phyloP scores from a whole-genome alignment of 495 filamentous ascomycete species.

The Trichocladium antarcticum region DNA sequence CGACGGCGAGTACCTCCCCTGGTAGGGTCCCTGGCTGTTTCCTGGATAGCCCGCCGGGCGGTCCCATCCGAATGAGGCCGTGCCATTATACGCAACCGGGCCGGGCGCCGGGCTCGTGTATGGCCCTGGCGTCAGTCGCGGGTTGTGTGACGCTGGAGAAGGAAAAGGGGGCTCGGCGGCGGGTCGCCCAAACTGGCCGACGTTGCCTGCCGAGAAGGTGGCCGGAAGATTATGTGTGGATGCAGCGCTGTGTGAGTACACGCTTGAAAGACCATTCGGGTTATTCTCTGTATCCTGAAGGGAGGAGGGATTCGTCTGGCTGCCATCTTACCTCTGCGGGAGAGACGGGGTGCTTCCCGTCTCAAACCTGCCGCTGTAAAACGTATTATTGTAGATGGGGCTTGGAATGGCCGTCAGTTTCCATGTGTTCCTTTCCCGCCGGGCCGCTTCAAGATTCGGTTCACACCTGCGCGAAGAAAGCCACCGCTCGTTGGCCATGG shows the following conservation, averaged over 20 bases:
- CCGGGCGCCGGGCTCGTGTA: slow-evolving; percentile 22
- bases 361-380: slow-evolving; percentile 22
- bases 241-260: slow-evolving; percentile 29
- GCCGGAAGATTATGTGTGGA: slow-evolving; percentile 31
- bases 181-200: slow-evolving; percentile 16
- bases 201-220: slow-evolving; percentile 12
- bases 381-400: slow-evolving; percentile 32
- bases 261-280: slow-evolving; percentile 28
- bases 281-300: slow-evolving; percentile 33
- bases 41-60: slow-evolving; percentile 11
- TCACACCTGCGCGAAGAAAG: slow-evolving; percentile 39
- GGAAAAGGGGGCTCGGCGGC: slow-evolving; percentile 27
- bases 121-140: slow-evolving; percentile 26
- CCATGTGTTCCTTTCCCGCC: slow-evolving; percentile 13
- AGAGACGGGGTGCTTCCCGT: slow-evolving; percentile 31
- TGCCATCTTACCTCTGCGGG: slow-evolving; percentile 37
- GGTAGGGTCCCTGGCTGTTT: slow-evolving; percentile 6
- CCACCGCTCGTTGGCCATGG: slow-evolving; percentile 37
- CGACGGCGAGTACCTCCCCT: slow-evolving; percentile 33
- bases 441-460: slow-evolving; percentile 21
- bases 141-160: slow-evolving; percentile 25
- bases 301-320: slow-evolving; percentile 9
- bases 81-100: slow-evolving; percentile 24
- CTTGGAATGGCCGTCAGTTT: slow-evolving; percentile 30
- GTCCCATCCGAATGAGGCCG: slow-evolving; percentile 32